These are phyloP conservation scores for Ophiocordyceps australis DNA, from an alignment of 2,329 filamentous ascomycete species.

Conservation along the genomic window DNA sequence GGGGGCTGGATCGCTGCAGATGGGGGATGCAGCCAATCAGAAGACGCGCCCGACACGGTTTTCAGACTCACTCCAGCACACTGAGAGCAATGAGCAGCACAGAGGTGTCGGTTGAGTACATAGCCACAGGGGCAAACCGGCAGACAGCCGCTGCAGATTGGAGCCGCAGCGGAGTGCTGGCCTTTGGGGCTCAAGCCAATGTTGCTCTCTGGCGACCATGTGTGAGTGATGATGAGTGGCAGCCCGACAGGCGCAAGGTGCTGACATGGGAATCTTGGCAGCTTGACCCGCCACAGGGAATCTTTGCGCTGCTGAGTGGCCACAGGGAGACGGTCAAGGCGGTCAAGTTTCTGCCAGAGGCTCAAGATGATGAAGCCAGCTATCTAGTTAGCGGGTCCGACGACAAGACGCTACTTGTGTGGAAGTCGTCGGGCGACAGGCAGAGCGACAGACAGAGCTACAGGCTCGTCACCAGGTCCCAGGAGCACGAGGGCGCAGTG, in stretches of 20 bases:
- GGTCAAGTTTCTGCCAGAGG: slow-evolving; percentile 52
- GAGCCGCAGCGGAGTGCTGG: slow-evolving; percentile 55
- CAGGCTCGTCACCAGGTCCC: too few relatives aligned
- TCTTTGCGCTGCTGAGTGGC: slow-evolving; percentile 50
- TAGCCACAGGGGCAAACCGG: slow-evolving; percentile 75
- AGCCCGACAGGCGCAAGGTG: too few relatives aligned
- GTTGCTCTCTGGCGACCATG: slow-evolving; percentile 74
- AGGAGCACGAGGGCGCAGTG: slow-evolving; percentile 55
- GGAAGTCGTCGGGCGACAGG: slow-evolving; percentile 25
- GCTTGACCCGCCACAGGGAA: slow-evolving; percentile 28
- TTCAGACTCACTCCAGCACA: slow-evolving; percentile 16
- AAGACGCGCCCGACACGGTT: slow-evolving; percentile 11
- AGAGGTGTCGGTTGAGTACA: slow-evolving; percentile 25
- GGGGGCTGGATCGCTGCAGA: slow-evolving; percentile 7
- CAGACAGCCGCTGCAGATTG: slow-evolving; percentile 85
- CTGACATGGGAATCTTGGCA: slow-evolving; percentile 5
- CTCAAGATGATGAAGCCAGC: slow-evolving; percentile 23
- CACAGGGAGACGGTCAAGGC: slow-evolving; percentile 71
- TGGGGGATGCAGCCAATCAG: slow-evolving; percentile 15
- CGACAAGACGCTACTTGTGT: slow-evolving; percentile 61
- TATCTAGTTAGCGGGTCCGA: slow-evolving; percentile 65
- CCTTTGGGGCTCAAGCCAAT: slow-evolving; percentile 78
- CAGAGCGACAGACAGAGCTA: too few relatives aligned
- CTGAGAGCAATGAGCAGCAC: slow-evolving; percentile 10
- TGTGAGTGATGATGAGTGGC: too few relatives aligned